phyloP scores from a whole-genome alignment of 768 basidiomycete genomes.

The Galerina marginata region DNA sequence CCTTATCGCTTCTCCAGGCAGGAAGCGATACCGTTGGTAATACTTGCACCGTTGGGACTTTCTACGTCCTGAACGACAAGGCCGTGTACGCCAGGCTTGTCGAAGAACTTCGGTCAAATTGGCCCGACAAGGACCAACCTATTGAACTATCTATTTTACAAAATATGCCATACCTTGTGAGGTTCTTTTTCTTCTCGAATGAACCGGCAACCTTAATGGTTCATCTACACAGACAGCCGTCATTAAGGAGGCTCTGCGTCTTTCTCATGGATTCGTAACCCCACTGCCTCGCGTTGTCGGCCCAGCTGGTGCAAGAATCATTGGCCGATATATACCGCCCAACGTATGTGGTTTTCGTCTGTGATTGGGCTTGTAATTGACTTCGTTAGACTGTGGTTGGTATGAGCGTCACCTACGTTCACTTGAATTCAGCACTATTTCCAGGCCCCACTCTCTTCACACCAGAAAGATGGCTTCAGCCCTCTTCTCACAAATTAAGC shows the following conservation, averaged over 20 bases:
- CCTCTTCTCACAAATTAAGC: slow-evolving; percentile 35
- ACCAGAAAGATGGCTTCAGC: slow-evolving; percentile 49
- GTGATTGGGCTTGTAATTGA: not conserved
- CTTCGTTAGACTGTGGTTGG: slow-evolving; percentile 44
- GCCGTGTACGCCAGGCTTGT: slow-evolving; percentile 30
- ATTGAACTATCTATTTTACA: slow-evolving; percentile 38
- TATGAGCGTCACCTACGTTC: slow-evolving; percentile 43
- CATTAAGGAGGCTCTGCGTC: slow-evolving; percentile 51
- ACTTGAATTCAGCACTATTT: slow-evolving; percentile 42
- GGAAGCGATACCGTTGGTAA: slow-evolving; percentile 46
- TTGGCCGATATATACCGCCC: slow-evolving; percentile 40
- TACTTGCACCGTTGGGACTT: slow-evolving; percentile 42
- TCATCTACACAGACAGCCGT: slow-evolving; percentile 45
- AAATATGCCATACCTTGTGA: slow-evolving; percentile 48
- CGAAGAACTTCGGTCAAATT: slow-evolving; percentile 39
- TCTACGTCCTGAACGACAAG: slow-evolving; percentile 40
- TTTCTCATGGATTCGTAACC: slow-evolving; percentile 47
- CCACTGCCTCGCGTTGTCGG: slow-evolving; percentile 50
- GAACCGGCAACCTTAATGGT: not conserved
- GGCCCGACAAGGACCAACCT: slow-evolving; percentile 36
- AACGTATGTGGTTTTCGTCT: slow-evolving; percentile 33
- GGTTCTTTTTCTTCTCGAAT: slow-evolving; percentile 12
- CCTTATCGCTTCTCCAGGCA: slow-evolving; percentile 41
- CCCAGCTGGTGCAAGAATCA: slow-evolving; percentile 37
- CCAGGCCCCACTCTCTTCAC: slow-evolving; percentile 41